These are phyloP conservation scores for Solanum arcanum DNA, from an alignment of 257 asterid genomes.

Conservation along the genomic window DNA sequence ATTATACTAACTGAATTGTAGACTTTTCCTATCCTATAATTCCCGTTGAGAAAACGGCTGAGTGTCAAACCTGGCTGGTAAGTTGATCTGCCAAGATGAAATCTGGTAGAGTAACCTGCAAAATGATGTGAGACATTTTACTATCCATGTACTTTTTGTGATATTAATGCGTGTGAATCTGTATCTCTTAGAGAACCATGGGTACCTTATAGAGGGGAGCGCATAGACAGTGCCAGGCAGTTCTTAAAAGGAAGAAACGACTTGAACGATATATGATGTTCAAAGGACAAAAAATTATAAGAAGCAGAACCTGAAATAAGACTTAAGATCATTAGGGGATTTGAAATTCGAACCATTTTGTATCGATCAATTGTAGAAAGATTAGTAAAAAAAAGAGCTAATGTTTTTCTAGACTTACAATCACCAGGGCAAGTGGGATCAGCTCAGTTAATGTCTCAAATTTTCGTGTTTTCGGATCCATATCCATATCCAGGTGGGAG, in stretches of 20 bases:
- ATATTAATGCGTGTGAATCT: neutral
- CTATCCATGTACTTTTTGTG: neutral
- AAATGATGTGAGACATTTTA: neutral
- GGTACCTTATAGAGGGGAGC: conserved; percentile 90
- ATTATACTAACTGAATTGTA: neutral
- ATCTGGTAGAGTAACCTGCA: conserved; percentile 64
- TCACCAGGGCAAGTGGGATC: conserved; percentile 51
- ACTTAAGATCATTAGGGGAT: neutral
- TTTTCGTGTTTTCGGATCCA: conserved; percentile 37
- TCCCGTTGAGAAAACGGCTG: neutral
- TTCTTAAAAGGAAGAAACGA: conserved; percentile 47
- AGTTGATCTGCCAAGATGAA: conserved; percentile 89
- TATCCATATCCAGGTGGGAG: conserved; percentile 73
- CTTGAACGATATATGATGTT: conserved; percentile 66
- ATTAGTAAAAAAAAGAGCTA: neutral
- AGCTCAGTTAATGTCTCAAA: conserved; percentile 37
- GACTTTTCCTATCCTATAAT: neutral
- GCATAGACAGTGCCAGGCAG: conserved; percentile 59
- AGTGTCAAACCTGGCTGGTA: conserved; percentile 71
- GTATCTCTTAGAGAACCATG: neutral
- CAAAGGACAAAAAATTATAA: conserved; percentile 57
- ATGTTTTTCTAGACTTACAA: conserved; percentile 26
- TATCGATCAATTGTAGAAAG: neutral
- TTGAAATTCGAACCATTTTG: neutral
- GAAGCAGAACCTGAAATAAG: conserved; percentile 35